phyloP scores from a whole-genome alignment of 257 asterid genomes.

The Avicennia marina region DNA sequence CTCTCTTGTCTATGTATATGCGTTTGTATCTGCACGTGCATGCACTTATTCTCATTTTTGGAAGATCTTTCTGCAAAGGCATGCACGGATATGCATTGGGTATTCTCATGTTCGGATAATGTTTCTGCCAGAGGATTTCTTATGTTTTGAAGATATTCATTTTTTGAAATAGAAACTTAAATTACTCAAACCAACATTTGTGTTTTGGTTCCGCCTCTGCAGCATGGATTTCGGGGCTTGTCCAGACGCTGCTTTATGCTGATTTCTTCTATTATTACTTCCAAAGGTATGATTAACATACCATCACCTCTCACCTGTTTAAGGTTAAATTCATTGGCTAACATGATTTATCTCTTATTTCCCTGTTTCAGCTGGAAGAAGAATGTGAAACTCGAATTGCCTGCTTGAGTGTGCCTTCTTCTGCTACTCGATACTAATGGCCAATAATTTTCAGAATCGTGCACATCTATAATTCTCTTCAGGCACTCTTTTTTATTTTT shows the following conservation, averaged over 20 bases:
- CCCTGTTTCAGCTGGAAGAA: slow-evolving; percentile 66
- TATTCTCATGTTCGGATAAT: not conserved
- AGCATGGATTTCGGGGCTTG: slow-evolving; percentile 85
- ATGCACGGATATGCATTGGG: not conserved
- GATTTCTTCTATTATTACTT: slow-evolving; percentile 91
- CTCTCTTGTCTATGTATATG: not conserved
- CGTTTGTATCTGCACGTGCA: too few species aligned
- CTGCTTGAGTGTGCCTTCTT: slow-evolving; percentile 42
- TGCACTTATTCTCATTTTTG: not conserved
- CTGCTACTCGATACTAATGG: not conserved
- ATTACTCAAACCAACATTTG: not conserved
- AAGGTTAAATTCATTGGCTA: not conserved
- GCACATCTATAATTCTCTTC: not conserved
- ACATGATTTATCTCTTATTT: not conserved
- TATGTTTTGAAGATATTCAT: too few species aligned
- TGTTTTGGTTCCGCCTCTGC: slow-evolving; percentile 19
- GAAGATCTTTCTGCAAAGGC: not conserved
- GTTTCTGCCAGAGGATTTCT: not conserved
- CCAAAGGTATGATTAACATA: slow-evolving; percentile 49
- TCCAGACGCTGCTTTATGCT: slow-evolving; percentile 73
- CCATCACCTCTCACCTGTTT: not conserved
- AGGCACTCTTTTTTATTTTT: not conserved
- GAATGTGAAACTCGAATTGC: slow-evolving; percentile 62
- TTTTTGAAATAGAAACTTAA: not conserved
- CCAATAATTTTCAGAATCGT: slow-evolving; percentile 3